Percentiles rank a stretch among this genome's conserved stretches.
Conservation (phyloP, 805 yeast species). For the fission yeast (Schizosaccharomyces pombe) region DNA sequence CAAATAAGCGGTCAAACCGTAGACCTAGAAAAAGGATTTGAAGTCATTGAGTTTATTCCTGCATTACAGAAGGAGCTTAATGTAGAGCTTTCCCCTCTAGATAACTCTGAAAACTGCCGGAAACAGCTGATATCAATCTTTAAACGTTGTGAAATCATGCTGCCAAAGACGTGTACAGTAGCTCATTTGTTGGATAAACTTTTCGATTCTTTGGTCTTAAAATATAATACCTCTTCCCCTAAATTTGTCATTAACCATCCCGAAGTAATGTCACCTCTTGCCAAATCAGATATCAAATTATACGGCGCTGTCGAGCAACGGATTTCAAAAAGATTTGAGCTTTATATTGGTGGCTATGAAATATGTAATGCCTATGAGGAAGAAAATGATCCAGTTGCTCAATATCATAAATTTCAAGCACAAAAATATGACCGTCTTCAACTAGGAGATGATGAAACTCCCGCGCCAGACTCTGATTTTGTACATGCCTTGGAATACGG, state of each 20-base stretch:
- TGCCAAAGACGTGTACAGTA: slow-evolving; percentile 18
- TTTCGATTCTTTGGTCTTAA: slow-evolving; percentile 33
- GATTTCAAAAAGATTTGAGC: slow-evolving; percentile 53
- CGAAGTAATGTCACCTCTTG: slow-evolving; percentile 60
- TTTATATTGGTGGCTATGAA: slow-evolving; percentile 60
- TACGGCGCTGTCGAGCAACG: slow-evolving; percentile 16
- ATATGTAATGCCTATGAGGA: slow-evolving; percentile 88
- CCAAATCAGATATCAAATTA: slow-evolving; percentile 32
- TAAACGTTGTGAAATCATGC: slow-evolving; percentile 16
- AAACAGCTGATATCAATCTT: slow-evolving; percentile 23
- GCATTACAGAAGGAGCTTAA: slow-evolving; percentile 36
- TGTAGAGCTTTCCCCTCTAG: slow-evolving; percentile 23
- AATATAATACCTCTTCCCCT: slow-evolving; percentile 34
- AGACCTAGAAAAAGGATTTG: slow-evolving; percentile 13
- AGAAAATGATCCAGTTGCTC: slow-evolving; percentile 68
- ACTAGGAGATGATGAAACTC: slow-evolving; percentile 34
- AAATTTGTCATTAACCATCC: slow-evolving; percentile 69
- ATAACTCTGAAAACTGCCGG: slow-evolving; percentile 11
- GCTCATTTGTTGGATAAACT: slow-evolving; percentile 42
- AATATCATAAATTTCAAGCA: slow-evolving; percentile 32
- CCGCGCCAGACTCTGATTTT: slow-evolving; percentile 49
- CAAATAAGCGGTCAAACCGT: not conserved
- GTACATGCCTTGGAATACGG: slow-evolving; percentile 72
- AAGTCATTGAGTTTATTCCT: slow-evolving; percentile 39
- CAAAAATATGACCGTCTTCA: slow-evolving; percentile 31